Base-by-base conservation (phyloP, 208 protist species). In the Crithidia expoeki region DNA sequence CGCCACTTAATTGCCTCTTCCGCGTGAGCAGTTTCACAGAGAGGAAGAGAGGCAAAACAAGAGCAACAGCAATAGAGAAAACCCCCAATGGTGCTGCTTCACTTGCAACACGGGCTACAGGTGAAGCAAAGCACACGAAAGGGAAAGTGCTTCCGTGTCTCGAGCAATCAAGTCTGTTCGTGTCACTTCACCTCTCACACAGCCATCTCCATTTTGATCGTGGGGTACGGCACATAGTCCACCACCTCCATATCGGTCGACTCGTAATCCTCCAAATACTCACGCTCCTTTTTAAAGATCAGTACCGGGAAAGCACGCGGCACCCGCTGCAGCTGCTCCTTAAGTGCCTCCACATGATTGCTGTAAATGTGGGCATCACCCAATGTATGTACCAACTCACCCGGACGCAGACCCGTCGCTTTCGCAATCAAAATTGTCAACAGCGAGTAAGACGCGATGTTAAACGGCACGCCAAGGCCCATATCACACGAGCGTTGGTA, bases 401-500 rank as follows among this genome's bases (percentile, higher is more conserved):
- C 98, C 1, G 95, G 94, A 53, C 92, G 89, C 50, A 99, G 88
- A 12, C 96, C 95, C 32, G 89, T 94, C 30, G 97, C 83, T 69
- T 97, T 93, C 14, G 95, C 95, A 27, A 97, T 90, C 38, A 99
- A 72, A 38, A 95, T 89, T 4, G 97, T 99, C 14, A 99, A 84
- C 27, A 99, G 85, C 11, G 98, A 44, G 83, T 99, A 99, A 34
- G 86, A 97, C 9, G 98, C 98, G 74, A 99, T 99, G 92, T 99
- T 99, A 86, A 99, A 99, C 9, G 98, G 98, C 17, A 99, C 98
- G 17, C 98, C 98, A 28, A 99, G 95, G 7, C 98, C 98, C 92
- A 98, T 98, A 82, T 98, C 98, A 69, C 92, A 97, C n/a, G 89
- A 95, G 28, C 94, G 85, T 76, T 97, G 92, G 81, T 96, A 94